Base-by-base conservation (phyloP, 305 asterid species). In the Fraxinus velutina region DNA sequence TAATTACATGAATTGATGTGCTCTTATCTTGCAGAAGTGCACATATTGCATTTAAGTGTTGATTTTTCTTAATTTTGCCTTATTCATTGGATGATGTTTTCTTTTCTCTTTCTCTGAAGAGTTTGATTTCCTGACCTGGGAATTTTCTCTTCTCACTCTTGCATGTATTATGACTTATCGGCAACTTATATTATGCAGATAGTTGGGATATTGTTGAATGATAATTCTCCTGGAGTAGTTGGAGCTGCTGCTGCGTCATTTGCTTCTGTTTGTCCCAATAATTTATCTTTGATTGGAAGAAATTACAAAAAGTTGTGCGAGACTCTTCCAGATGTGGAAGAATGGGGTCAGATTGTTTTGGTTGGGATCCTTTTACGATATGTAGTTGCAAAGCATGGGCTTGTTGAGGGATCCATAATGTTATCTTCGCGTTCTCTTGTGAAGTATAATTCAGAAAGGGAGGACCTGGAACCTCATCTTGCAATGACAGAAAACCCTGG, bases 201-300 rank as follows among this genome's bases (percentile, higher is more conserved):
- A 85, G 88, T 94, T 78, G 98, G 95, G 73, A 87, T 96, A 84
- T 85, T 96, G 87, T 87, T 96, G 89, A 92, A 89, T 86, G 99
- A 96, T 86, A 92, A 90, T 83, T 91, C 97, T 86, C 99, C 98
- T 80, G 94, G 90, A 86, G 98, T 96, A 85, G 93, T 94, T 88
- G 99, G 99, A 87, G 97, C 98, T 83, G 99, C 99, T 81, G 97
- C 98, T 36, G 93, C 97, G 32, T 91, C 98, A 76, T 94, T 96
- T 91, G 92, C 97, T 88, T 90, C 93, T 71, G 86, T 92, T 86
- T 96, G 98, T 86, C 99, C 99, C 80, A 91, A 89, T 88, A 93
- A 92, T 84, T 89, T 94, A 66, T 84, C 91, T 81, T 83, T 96
- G 86, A 91, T 96, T 81, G 97, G 93, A 87, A 92, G 89, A 93